Base-by-base conservation (phyloP, 495 filamentous ascomycete genomes). In the Penicillium antarcticum region DNA sequence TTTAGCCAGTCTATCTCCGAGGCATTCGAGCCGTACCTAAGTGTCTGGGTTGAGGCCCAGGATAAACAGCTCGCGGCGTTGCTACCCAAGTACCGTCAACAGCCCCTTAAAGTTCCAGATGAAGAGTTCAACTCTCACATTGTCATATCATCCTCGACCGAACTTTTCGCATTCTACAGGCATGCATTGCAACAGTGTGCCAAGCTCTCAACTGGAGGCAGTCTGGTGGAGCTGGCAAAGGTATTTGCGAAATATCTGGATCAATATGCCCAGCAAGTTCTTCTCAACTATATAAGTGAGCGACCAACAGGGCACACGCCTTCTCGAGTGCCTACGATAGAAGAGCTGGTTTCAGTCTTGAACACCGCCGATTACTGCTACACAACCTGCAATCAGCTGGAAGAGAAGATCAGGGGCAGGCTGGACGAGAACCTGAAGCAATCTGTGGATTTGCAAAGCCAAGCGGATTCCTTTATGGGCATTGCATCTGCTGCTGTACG, bases 321-420 rank as follows among this genome's bases (percentile, higher is more conserved):
- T 9, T 77, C 74, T 9, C 77, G 65, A 45, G 67, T 75, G 2
- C 82, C 89, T 0, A 77, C 84, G 4, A 65, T 91, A 3, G 84
- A 96, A 56, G 90, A 95, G 51, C 75, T 87, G 17, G 80, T 96
- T 9, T 74, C 92, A 1, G 89, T 97, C 5, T 76, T 98, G 38
- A 98, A 97, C 65, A 97, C 94, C 1, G 95, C 94, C 0, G 94
- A 98, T 61, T 98, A 97, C 68, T 97, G 95, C 79, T 92, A 97
- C 63, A 84, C 81, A 18, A 97, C 92, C 13, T 92, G 90, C 55
- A 87, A 82, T 48, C 92, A 96, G 57, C 73, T 98, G 1, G 92
- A 96, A 65, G 91, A 96, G 55, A 96, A 92, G 69, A 92, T 98
- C 71, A 95, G 90, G 69, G 83, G 84, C 53, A 80, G 88, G 4